These are phyloP conservation scores for Phytophthora pinifolia DNA, from an alignment of 352 stramenopile genomes.

Conservation along the genomic window DNA sequence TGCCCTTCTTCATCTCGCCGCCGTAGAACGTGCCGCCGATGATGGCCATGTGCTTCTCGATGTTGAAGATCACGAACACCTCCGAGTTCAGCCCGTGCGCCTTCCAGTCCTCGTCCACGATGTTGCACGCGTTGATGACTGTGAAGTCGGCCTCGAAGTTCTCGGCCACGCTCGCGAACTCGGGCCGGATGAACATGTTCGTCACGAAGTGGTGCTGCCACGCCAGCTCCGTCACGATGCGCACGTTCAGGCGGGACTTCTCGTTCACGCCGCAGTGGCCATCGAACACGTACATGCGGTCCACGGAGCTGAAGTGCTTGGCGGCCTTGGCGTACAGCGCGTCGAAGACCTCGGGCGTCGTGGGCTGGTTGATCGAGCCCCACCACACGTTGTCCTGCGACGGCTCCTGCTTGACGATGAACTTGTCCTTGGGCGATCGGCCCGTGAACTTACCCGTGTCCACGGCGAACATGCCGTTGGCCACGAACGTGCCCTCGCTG, in stretches of 20 bases:
- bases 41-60: constrained; percentile 92
- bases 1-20: constrained; percentile 97
- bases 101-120: constrained; percentile 92
- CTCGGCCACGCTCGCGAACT: constrained; percentile 79
- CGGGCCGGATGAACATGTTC: constrained; percentile 95
- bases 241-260: constrained; percentile 93
- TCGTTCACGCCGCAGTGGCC: constrained; percentile 94
- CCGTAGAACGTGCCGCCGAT: constrained; percentile 95
- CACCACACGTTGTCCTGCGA: constrained; percentile 96
- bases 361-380: constrained; percentile 96
- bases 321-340: constrained; percentile 94
- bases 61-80: constrained; percentile 95
- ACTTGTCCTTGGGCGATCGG: constrained; percentile 98
- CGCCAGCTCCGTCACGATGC: constrained; percentile 97
- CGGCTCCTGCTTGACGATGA: constrained; percentile 93
- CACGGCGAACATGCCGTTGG: constrained; percentile 94
- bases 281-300: constrained; percentile 97
- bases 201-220: constrained; percentile 98
- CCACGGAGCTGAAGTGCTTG: constrained; percentile 91
- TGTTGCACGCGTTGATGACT: constrained; percentile 95
- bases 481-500: constrained; percentile 90
- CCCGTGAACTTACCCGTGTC: constrained; percentile 99
- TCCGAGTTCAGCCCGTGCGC: constrained; percentile 91
- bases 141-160: constrained; percentile 95
- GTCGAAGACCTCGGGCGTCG: constrained; percentile 94